These are phyloP conservation scores for Tolypocladium paradoxum DNA, from an alignment of 2,329 filamentous ascomycete species.

Conservation along the genomic window DNA sequence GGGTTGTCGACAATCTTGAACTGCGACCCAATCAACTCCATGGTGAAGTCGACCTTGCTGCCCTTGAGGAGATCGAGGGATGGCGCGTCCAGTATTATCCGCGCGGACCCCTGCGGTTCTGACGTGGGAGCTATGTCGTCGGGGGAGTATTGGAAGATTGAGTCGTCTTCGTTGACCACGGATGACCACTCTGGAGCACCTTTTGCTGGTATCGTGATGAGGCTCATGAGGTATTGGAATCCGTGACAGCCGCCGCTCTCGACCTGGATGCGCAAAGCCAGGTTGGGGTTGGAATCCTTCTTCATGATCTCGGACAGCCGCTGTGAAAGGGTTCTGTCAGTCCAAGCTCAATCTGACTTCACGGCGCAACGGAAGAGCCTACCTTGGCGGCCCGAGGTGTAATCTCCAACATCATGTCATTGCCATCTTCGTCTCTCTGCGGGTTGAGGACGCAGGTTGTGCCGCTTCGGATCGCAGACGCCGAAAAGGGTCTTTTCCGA, in stretches of 20 bases:
- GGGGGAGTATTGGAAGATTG: conserved; percentile 63
- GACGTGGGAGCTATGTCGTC: conserved; percentile 27
- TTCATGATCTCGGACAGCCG: conserved; percentile 69
- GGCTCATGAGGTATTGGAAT: conserved; percentile 92
- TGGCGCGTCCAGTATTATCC: conserved; percentile 78
- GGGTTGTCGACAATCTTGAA: conserved; percentile 97
- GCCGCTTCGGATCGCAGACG: conserved; percentile 21
- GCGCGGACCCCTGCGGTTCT: conserved; percentile 37
- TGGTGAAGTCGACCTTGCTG: conserved; percentile 92
- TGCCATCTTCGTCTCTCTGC: conserved; percentile 69
- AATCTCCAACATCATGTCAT: conserved; percentile 74
- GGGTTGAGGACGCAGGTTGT: conserved; percentile 57
- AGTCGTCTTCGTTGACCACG: conserved; percentile 62
- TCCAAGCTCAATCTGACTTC: too few species aligned
- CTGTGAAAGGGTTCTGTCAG: conserved; percentile 20
- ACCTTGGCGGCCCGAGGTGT: conserved; percentile 74
- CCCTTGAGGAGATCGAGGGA: conserved; percentile 83
- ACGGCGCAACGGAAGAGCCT: conserved; percentile 13
- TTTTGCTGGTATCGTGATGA: conserved; percentile 50
- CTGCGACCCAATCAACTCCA: conserved; percentile 78
- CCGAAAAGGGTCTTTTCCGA: conserved; percentile 23
- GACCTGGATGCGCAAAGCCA: conserved; percentile 84
- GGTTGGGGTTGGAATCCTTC: conserved; percentile 61
- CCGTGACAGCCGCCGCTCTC: conserved; percentile 94
- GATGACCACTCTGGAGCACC: conserved; percentile 22